Evolutionary conservation across 2,329 filamentous ascomycete genomes (phyloP), one percentile per base, ranked within the genome.

Genomic region (Xylariaceae sp.): DNA sequence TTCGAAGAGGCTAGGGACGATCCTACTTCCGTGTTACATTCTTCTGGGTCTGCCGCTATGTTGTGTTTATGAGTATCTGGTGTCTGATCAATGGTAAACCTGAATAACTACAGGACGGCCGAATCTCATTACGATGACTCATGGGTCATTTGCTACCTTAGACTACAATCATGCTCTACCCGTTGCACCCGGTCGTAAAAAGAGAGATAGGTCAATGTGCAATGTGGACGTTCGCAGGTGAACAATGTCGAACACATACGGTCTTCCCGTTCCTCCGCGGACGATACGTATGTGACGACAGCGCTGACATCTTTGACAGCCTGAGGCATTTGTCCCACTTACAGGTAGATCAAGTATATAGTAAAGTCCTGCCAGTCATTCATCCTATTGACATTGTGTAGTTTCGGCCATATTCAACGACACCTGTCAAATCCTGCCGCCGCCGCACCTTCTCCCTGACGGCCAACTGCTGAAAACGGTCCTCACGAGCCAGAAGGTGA

Each of bases 1-100:
- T 59, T 55, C 32, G 44, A 52, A 7, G 43, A 51, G 11, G 45
- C 46, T 9, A 45, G 34, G 12, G 31, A 53, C 32, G 49, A 56
- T 3, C 50, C 52, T 1, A 37, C 51, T 16, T n/a, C 50, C 1
- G 45, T 59, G 1, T 32, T 57, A n/a, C 54, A 59, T 33, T 54
- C 54, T 3, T 56, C 53, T 1, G 54, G 54, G 6, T 55, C 54
- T n/a, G 57, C 54, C 17, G 52, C 52, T 54, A 32, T 6, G 15
- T n/a, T 7, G 22, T 6, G 11, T 11, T 26, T 26, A 26, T 6
- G 22, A 26, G 11, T 11, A 6, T 11, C 22, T 26, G 22, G 22
- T 11, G 22, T 26, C 22, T 6, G 22, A 6, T 26, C 6, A 6
- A 26, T 6, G 22, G 22, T 7, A 7, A 17, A 32, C 30, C 15